These are phyloP conservation scores for Onygenales sp. DNA, from an alignment of 2,329 filamentous ascomycete genomes.

Conservation along the genomic window DNA sequence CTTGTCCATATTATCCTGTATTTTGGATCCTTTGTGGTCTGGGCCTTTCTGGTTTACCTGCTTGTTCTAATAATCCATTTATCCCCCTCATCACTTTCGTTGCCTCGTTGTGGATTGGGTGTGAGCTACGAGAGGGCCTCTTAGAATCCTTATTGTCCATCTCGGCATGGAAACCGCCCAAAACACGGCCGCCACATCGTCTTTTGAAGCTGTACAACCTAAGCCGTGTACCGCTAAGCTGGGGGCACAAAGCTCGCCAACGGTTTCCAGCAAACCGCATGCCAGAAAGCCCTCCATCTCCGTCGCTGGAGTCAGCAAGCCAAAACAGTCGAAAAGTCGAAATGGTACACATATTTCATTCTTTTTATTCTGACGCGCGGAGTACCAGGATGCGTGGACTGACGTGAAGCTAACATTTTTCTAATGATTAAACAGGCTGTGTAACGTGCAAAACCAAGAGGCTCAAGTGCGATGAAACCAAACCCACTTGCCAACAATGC, in stretches of 20 bases:
- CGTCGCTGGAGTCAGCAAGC: conserved; percentile 36
- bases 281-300: conserved; percentile 12
- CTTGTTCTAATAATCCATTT: background rate
- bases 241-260: background rate
- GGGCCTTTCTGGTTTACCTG: background rate
- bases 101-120: background rate
- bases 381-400: conserved; percentile 4
- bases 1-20: background rate
- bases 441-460: conserved; percentile 65
- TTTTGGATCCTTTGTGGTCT: background rate
- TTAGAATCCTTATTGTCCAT: conserved; percentile 13
- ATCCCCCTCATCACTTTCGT: background rate
- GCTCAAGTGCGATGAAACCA: conserved; percentile 64
- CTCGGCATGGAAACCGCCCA: conserved; percentile 48
- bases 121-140: background rate
- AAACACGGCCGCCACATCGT: conserved; percentile 17
- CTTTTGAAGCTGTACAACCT: background rate
- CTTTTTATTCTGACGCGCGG: conserved; percentile 8
- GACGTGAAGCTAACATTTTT: background rate
- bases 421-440: conserved; percentile 44
- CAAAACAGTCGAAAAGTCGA: conserved; percentile 65
- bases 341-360: conserved; percentile 49
- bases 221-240: background rate
- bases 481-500: conserved; percentile 59
- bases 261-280: conserved; percentile 10